A percentile compares a stretch with the other conserved stretches of the same genome.
Conservation (phyloP, 2,329 filamentous ascomycete species). For the Fusarium humuli region DNA sequence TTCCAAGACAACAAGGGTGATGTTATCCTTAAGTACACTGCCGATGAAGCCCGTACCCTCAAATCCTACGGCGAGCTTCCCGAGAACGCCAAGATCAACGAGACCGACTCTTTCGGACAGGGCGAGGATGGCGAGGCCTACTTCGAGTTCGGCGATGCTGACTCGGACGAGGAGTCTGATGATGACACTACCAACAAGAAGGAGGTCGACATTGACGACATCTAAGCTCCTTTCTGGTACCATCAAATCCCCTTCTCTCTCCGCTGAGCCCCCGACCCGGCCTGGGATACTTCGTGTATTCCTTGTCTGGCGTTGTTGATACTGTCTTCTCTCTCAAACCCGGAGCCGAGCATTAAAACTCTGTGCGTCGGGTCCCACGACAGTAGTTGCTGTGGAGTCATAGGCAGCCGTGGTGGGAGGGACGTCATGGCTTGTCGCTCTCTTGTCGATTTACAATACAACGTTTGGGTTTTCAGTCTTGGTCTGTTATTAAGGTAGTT, state of each 20-base stretch:
- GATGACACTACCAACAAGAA: constrained; percentile 71
- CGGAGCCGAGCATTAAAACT: constrained; percentile 32
- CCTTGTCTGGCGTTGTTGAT: constrained; percentile 49
- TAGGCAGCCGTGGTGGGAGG: constrained; percentile 67
- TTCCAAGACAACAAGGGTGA: constrained; percentile 97
- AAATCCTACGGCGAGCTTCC: constrained; percentile 98
- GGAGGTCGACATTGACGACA: constrained; percentile 96
- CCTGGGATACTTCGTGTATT: constrained; percentile 5
- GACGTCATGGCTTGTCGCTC: constrained; percentile 65
- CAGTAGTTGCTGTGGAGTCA: constrained; percentile 57
- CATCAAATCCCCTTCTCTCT: constrained; percentile 24
- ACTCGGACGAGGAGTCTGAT: constrained; percentile 67
- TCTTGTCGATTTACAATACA: constrained; percentile 38
- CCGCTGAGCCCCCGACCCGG: constrained; percentile 42
- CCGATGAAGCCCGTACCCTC: constrained; percentile 93
- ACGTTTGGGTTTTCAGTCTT: constrained; percentile 35
- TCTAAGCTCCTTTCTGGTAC: constrained; percentile 65
- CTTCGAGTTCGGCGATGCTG: constrained; percentile 99
- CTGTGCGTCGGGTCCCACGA: constrained; percentile 55
- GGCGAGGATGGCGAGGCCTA: constrained; percentile 95
- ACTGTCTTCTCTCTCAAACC: constrained; percentile 76
- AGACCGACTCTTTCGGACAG: constrained; percentile 94
- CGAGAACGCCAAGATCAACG: constrained; percentile 99
- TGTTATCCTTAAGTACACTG: constrained; percentile 95
- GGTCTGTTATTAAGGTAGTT: constrained; percentile 34